These are phyloP conservation scores for Termitomyces titanicus DNA, from an alignment of 768 basidiomycete species.

Conservation along the genomic window DNA sequence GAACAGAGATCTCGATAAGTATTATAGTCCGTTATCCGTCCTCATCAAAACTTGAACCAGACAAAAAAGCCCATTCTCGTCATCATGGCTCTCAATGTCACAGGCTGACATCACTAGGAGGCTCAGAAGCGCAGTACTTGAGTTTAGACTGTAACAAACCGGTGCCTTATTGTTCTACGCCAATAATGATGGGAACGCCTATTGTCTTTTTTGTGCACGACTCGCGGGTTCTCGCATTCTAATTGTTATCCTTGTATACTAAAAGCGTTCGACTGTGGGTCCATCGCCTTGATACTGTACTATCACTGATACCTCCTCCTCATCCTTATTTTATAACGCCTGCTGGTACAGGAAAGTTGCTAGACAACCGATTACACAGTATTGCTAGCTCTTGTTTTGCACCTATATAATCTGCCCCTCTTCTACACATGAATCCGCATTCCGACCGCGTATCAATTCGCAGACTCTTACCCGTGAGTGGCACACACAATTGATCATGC, in stretches of 20 bases:
- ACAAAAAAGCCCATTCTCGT: neutral
- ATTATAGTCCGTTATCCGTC: too few species aligned
- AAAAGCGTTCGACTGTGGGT: neutral
- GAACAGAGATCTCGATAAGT: too few species aligned
- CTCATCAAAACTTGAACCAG: neutral
- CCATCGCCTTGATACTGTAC: neutral
- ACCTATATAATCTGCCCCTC: neutral
- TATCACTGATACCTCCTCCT: neutral
- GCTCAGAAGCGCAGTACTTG: neutral
- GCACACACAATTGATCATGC: too few species aligned
- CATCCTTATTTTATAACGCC: neutral
- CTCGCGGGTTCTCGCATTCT: neutral
- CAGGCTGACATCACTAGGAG: neutral
- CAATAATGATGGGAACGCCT: neutral
- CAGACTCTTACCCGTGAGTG: neutral
- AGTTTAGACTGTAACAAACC: neutral
- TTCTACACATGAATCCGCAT: neutral
- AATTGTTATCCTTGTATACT: neutral
- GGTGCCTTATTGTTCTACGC: neutral
- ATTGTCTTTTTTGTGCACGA: neutral
- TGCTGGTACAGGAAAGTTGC: neutral
- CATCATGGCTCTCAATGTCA: neutral
- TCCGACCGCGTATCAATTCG: neutral
- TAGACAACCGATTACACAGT: neutral
- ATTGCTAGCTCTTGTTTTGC: neutral